phyloP scores from a whole-genome alignment of 1,284 basidiomycete genomes.

The Puccinia polysora region DNA sequence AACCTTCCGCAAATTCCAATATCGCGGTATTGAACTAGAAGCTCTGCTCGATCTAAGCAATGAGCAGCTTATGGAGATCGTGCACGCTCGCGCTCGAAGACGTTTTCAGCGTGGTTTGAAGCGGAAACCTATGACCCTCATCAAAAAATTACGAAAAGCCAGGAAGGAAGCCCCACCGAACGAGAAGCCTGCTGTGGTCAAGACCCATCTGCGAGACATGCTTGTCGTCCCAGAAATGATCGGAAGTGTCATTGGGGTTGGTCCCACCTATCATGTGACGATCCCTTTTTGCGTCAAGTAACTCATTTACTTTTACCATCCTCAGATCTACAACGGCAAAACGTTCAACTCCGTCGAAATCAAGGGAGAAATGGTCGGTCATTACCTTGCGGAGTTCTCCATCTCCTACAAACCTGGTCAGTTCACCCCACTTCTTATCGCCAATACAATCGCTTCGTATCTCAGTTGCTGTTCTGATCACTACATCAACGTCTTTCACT shows the following conservation, averaged over 20 bases:
- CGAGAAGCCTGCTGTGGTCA: conserved; percentile 97
- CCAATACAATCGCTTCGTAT: neutral
- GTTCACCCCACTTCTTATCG: too few species aligned
- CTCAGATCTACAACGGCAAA: conserved; percentile 80
- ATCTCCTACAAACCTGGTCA: conserved; percentile 47
- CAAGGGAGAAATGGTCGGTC: conserved; percentile 99
- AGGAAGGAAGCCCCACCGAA: conserved; percentile 98
- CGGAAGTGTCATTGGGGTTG: conserved; percentile 71
- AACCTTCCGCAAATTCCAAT: conserved; percentile 37
- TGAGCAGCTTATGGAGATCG: conserved; percentile 64
- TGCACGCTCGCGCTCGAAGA: conserved; percentile 96
- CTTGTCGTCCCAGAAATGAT: conserved; percentile 99
- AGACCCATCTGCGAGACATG: conserved; percentile 99
- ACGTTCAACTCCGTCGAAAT: conserved; percentile 73
- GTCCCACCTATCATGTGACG: conserved; percentile 58
- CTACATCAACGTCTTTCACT: conserved; percentile 69
- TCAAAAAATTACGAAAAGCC: conserved; percentile 98
- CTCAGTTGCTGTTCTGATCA: conserved; percentile 52
- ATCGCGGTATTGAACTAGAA: conserved; percentile 32
- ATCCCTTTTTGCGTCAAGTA: neutral
- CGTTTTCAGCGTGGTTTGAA: conserved; percentile 99
- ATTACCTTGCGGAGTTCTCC: conserved; percentile 90
- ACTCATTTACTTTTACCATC: conserved; percentile 47
- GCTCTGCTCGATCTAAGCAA: conserved; percentile 40
- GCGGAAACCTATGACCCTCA: conserved; percentile 95